phyloP scores from a whole-genome alignment of 495 filamentous ascomycete species.

The Aspergillus ellipticus region DNA sequence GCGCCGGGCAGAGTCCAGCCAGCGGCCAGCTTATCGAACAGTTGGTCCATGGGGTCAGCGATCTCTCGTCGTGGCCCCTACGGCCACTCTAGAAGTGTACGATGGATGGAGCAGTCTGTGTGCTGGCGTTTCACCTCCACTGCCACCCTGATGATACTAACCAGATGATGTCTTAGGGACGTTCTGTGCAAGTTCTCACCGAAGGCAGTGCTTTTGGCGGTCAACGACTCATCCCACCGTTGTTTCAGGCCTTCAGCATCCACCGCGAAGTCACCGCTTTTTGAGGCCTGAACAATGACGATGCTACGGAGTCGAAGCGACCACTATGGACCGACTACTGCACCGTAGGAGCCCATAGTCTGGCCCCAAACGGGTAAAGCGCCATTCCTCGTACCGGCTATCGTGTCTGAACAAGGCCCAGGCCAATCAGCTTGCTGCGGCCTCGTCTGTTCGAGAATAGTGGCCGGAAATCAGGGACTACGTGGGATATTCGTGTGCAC shows the following conservation, averaged over 20 bases:
- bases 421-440: background rate
- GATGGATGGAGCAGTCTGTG: background rate
- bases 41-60: background rate
- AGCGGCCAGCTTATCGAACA: background rate
- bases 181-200: background rate
- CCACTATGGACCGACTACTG: background rate
- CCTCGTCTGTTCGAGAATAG: background rate
- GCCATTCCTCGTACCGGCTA: background rate
- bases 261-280: conserved; percentile 11
- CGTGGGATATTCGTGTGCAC: background rate
- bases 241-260: conserved; percentile 1
- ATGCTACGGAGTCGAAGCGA: background rate
- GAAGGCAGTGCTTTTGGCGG: conserved; percentile 1
- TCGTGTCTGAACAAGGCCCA: background rate
- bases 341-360: background rate
- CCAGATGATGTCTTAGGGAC: background rate
- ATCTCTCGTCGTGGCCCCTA: background rate
- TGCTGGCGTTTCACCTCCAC: conserved; percentile 3
- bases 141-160: background rate
- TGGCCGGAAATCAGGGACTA: background rate
- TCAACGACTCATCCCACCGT: background rate
- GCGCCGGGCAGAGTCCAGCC: background rate
- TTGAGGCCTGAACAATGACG: background rate
- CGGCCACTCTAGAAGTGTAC: background rate
- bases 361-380: background rate